Base-by-base conservation (phyloP, 129 eudicot species). In the Heracleum sosnowskyi region DNA sequence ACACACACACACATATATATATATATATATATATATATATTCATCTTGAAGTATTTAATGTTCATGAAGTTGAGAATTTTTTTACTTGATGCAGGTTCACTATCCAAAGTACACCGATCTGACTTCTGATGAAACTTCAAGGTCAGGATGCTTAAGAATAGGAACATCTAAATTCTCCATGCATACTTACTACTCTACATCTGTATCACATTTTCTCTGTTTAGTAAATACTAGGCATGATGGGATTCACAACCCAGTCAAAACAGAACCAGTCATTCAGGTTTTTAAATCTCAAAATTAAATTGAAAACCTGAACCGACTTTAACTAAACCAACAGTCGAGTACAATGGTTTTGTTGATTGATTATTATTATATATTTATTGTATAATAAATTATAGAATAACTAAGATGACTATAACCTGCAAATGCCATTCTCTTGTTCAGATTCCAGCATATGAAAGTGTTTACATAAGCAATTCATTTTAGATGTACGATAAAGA, bases 101-200 rank as follows among this genome's bases (percentile, higher is more conserved):
- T 95, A 95, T 88, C 99, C 97, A 74, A 80, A 89, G 68, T 81
- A 90, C 77, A 76, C 82, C 11, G 94, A 88, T 80, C 79, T 86
- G 64, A 80, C 85, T 72, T 78, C 92, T 17, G 74, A 71, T 79
- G 94, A 92, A 75, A 79, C 82, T 79, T 77, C 82, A 78, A 88
- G 98, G 98, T 91, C 76, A 79, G 86, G 69, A 64, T 73, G 64
- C 62, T 69, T 11, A 49, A 76, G 45, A 73, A 16, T 6, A 77
- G 1, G 39, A 28, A 37, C n/a, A 64, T 29, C 44, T 64, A 33
- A 55, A 9, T 64, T 79, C 36, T 33, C 36, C 4, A 15, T 63
- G 77, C 70, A 44, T 26, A 57, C 24, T 41, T 62, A 7, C 64
- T 57, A 57, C 66, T 57, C 31, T 80, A 39, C 76, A 63, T 45